Base-by-base conservation (phyloP, 441 rosid genomes). In the Pelargonium australe region DNA sequence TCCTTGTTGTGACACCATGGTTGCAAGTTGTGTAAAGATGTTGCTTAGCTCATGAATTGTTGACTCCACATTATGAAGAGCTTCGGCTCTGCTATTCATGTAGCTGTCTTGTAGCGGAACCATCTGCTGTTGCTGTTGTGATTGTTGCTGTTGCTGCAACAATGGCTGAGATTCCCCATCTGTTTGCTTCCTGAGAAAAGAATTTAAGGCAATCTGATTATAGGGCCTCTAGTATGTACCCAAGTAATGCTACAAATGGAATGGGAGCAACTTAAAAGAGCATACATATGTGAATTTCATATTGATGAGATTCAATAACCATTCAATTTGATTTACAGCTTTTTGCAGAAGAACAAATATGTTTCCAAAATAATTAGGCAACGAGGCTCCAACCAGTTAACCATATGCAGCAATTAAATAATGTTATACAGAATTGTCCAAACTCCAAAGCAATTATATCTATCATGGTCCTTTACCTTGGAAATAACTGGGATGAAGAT, bases 61-160 rank as follows among this genome's bases (percentile, higher is more conserved):
- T 70, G 98, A 89, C 83, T 95, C 96, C 16, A 92, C 96, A 58
- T 89, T 92, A 67, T 85, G 96, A 72, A 91, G 84, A 58, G 95
- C 97, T 83, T 89, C 94, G 63, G 96, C 97, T 43, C 95, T 84
- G 79, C 96, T 87, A 81, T 88, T 96, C 99, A 94, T 89, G 82
- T 91, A 91, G 58, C 85, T 87, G 73, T 95, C 97, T 83, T 90
- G 97, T 70, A 87, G 73, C 1, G 97, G 96, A 81, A 86, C 96
- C 84, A 89, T 63, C 79, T 89, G 94, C 77, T 89, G 93, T 23
- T 90, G 94, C 64, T 84, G 87, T 43, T 80, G 85, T 40, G 63
- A 45, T 34, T 34, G 40, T 6, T 4, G 80, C 53, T 86, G 92
- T 76, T 85, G 90, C 76, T 80, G 89, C 44, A 85, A 73, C 75